phyloP scores from a whole-genome alignment of 305 asterid genomes.

The Fraxinus sp. region DNA sequence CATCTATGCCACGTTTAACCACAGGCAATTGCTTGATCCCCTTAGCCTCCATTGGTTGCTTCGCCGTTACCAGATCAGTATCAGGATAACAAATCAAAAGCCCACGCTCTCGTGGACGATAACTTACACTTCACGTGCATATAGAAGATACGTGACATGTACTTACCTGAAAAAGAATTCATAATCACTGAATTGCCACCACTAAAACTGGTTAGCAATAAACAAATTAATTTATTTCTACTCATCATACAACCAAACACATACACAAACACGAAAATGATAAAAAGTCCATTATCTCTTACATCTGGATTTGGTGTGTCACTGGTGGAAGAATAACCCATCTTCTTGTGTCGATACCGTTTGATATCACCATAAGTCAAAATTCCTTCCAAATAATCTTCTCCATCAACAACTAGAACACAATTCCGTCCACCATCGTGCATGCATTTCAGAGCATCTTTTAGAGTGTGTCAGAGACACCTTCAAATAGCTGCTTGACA shows the following conservation, averaged over 20 bases:
- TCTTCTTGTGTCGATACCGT: constrained; percentile 48
- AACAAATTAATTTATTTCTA: neutral
- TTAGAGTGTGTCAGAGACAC: constrained; percentile 55
- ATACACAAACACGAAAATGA: neutral
- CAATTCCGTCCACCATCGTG: constrained; percentile 67
- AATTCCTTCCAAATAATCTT: constrained; percentile 79
- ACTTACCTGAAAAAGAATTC: constrained; percentile 47
- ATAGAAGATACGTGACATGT: constrained; percentile 64
- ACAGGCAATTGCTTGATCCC: constrained; percentile 89
- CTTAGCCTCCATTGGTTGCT: constrained; percentile 96
- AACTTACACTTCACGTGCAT: constrained; percentile 75
- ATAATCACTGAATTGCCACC: constrained; percentile 1
- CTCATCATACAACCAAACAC: constrained; percentile 5
- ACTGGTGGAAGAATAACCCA: constrained; percentile 46
- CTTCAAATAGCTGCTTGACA: constrained; percentile 66
- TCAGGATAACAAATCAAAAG: constrained; percentile 81
- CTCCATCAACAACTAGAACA: constrained; percentile 64
- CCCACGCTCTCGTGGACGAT: constrained; percentile 69
- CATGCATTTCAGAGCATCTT: constrained; percentile 71
- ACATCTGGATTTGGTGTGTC: constrained; percentile 49
- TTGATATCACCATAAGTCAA: constrained; percentile 78
- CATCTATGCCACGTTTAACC: constrained; percentile 56
- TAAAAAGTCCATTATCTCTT: neutral
- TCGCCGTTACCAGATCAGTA: constrained; percentile 51
- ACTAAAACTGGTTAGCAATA: neutral